These are phyloP conservation scores for Lipomyces lipofer DNA, from an alignment of 805 yeast species.

Conservation along the genomic window DNA sequence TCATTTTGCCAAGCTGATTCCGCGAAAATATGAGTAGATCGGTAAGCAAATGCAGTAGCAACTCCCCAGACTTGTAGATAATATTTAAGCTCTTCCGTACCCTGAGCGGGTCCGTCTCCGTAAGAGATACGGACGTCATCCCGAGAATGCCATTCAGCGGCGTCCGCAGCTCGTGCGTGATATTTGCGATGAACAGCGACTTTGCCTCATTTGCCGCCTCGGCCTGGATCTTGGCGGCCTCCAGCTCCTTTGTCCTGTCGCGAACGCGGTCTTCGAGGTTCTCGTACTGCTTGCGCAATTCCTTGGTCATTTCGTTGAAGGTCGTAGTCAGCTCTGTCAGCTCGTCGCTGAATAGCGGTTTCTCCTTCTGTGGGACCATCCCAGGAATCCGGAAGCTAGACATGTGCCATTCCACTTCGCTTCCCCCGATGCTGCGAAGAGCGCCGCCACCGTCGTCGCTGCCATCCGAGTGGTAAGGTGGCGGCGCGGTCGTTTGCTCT, in stretches of 20 bases:
- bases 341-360: slow-evolving; percentile 61
- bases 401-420: neutral
- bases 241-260: slow-evolving; percentile 82
- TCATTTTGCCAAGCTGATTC: slow-evolving; percentile 80
- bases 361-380: slow-evolving; percentile 34
- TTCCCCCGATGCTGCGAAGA: neutral
- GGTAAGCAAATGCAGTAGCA: slow-evolving; percentile 82
- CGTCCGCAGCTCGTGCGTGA: slow-evolving; percentile 90
- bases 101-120: slow-evolving; percentile 67
- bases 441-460: neutral
- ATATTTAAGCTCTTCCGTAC: slow-evolving; percentile 75
- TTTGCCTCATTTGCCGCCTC: slow-evolving; percentile 91
- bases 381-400: slow-evolving; percentile 22
- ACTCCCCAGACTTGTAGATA: slow-evolving; percentile 88
- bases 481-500: slow-evolving; percentile 51
- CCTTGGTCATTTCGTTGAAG: slow-evolving; percentile 88
- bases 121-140: slow-evolving; percentile 92
- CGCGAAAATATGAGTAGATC: slow-evolving; percentile 91
- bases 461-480: neutral
- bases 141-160: slow-evolving; percentile 96
- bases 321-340: slow-evolving; percentile 84
- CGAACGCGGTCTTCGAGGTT: slow-evolving; percentile 85
- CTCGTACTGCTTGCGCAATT: slow-evolving; percentile 77
- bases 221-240: slow-evolving; percentile 50
- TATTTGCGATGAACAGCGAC: slow-evolving; percentile 88